Evolutionary conservation across 2,329 filamentous ascomycete genomes (phyloP).

Genomic region (Immersiporthe knoxdaviesiana): DNA sequence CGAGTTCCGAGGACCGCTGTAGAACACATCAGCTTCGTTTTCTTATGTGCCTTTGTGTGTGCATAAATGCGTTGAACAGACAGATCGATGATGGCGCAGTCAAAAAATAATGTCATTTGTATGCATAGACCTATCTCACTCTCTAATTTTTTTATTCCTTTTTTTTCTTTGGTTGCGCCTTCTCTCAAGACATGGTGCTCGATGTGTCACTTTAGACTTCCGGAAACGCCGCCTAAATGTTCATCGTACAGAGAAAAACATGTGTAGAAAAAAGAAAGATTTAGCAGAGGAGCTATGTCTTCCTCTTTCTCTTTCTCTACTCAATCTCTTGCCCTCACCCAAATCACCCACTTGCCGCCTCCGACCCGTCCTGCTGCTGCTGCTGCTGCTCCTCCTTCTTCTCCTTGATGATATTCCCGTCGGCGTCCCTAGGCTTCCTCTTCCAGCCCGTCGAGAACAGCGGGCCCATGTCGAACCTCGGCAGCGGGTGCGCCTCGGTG

Average conservation of each 20-base stretch:
- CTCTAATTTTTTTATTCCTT: background rate
- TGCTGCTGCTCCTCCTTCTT: constrained; percentile 5
- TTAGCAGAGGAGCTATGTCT: background rate
- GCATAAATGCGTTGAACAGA: no score
- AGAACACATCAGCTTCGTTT: background rate
- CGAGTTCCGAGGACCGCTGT: background rate
- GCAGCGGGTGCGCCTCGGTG: constrained; percentile 91
- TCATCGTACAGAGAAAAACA: background rate
- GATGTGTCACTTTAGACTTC: background rate
- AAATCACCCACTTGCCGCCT: constrained; percentile 2
- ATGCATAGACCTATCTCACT: background rate
- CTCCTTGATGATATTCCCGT: constrained; percentile 44
- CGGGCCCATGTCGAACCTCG: constrained; percentile 79
- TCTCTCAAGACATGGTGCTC: background rate
- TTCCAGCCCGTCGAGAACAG: constrained; percentile 82
- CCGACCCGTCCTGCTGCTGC: background rate
- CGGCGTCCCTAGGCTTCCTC: constrained; percentile 63
- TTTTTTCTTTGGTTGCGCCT: no score
- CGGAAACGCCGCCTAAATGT: background rate
- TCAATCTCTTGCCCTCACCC: no score
- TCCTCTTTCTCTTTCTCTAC: background rate
- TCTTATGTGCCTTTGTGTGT: background rate
- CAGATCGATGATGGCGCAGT: no score
- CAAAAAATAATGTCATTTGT: no score
- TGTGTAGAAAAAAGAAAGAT: no score